phyloP scores from a whole-genome alignment of 306 rosid genomes.

The Vigna reflexopilosa region DNA sequence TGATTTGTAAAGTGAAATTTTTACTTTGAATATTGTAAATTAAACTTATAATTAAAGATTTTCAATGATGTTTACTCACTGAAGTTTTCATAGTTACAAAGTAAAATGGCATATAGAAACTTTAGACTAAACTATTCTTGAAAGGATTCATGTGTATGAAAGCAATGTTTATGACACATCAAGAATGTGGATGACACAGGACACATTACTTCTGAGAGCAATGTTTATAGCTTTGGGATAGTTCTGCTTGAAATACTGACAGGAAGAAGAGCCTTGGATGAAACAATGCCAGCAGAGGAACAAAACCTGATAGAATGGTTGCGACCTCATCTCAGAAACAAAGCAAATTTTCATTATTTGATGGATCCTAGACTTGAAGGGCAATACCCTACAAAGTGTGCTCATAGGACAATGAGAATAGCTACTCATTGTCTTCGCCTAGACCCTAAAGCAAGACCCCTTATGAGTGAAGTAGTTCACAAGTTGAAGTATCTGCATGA shows the following conservation, averaged over 20 bases:
- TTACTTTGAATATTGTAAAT: no score
- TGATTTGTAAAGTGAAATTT: no score
- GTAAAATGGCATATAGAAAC: no score
- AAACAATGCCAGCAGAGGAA: constrained; percentile 28
- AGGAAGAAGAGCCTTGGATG: constrained; percentile 63
- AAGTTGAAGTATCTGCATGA: constrained; percentile 43
- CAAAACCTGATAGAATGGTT: constrained; percentile 67
- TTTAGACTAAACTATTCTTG: no score
- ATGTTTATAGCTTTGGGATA: constrained; percentile 77
- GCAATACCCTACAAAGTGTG: constrained; percentile 51
- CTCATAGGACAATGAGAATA: constrained; percentile 48
- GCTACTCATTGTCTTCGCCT: constrained; percentile 52
- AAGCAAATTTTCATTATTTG: background rate
- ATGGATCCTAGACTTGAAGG: constrained; percentile 68
- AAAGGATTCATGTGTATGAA: no score
- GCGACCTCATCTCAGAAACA: constrained; percentile 37
- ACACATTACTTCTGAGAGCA: constrained; percentile 64
- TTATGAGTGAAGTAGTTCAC: constrained; percentile 68
- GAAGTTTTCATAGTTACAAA: no score
- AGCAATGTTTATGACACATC: background rate
- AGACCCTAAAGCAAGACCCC: constrained; percentile 60
- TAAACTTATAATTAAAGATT: no score
- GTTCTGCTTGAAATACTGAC: constrained; percentile 70
- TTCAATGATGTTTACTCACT: no score
- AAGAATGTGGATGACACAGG: constrained; percentile 51